Evolutionary conservation across 176 grass and related monocot genomes (phyloP), one percentile per base, ranked within the genome.

Genomic region (Phragmites australis): DNA sequence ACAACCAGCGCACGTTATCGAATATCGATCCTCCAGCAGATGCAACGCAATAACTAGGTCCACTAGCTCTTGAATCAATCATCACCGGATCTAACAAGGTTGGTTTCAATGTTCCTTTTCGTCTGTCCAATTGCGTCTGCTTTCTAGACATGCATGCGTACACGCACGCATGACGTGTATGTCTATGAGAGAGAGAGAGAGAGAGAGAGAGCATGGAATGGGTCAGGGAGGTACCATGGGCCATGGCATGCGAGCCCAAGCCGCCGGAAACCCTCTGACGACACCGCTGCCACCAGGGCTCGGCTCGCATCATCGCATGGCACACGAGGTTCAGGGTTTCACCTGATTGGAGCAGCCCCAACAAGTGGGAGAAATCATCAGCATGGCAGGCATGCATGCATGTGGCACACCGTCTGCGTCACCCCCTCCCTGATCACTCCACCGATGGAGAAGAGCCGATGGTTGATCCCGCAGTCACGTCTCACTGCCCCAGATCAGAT

Each of bases 281-380:
- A 68, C 72, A 68, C 25, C 39, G 11, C 5, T 18, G 9, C 9
- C 2, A 0, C 13, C 57, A 49, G 4, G 57, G 8, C 9, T 29
- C 63, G 0, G 18, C 11, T 46, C 22, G 13, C 67, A 8, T 48
- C 43, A 32, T 48, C 6, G 30, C 31, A 66, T 58, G 72, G 47
- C 27, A 39, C 82, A 69, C 62, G 72, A 84, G 62, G 52, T 76
- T 77, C 72, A 83, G n/a, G 81, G 71, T 83, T 70, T 75, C 81
- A 27, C 21, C 50, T 29, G 46, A 37, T 30, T 34, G 60, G 30
- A 37, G 22, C 9, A 57, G 11, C 29, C 40, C 64, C 66, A 10
- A 19, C 66, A 16, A 37, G 79, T 82, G 67, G 52, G 19, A 7
- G 12, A n/a, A n/a, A n/a, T n/a, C n/a, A n/a, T n/a, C n/a, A n/a